phyloP scores from a whole-genome alignment of 2,329 filamentous ascomycete genomes.

The Fusarium nelsonii region DNA sequence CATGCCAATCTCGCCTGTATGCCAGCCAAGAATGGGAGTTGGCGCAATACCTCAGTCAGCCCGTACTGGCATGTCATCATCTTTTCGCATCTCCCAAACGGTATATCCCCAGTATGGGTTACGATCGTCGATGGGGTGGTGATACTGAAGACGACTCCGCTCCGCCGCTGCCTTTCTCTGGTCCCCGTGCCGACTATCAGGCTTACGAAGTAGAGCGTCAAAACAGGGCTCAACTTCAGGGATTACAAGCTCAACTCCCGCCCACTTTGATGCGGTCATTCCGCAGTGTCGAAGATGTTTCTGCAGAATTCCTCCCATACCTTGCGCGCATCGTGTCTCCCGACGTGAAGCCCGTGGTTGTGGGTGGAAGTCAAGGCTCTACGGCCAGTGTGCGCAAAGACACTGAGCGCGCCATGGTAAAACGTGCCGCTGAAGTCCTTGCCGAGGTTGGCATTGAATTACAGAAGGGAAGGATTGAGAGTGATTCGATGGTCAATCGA shows the following conservation, averaged over 20 bases:
- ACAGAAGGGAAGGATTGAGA: conserved; percentile 83
- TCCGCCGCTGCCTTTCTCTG: conserved; percentile 79
- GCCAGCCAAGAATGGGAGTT: conserved; percentile 94
- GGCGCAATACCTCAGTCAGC: conserved; percentile 85
- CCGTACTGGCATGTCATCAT: conserved; percentile 89
- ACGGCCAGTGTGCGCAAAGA: conserved; percentile 91
- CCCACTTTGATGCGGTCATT: conserved; percentile 81
- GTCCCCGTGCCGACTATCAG: conserved; percentile 82
- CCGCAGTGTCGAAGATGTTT: conserved; percentile 80
- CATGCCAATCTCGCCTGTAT: conserved; percentile 81
- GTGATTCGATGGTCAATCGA: conserved; percentile 68
- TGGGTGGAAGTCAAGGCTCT: conserved; percentile 74
- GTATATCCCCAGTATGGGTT: conserved; percentile 56
- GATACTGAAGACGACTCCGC: conserved; percentile 61
- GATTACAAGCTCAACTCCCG: conserved; percentile 78
- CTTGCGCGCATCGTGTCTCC: conserved; percentile 86
- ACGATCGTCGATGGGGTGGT: conserved; percentile 60
- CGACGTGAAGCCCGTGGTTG: conserved; percentile 89
- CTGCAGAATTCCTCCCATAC: conserved; percentile 87
- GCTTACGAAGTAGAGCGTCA: conserved; percentile 85
- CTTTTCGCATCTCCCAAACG: conserved; percentile 83
- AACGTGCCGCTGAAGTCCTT: conserved; percentile 83
- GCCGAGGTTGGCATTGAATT: conserved; percentile 84
- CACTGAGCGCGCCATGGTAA: conserved; percentile 83
- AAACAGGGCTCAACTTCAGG: conserved; percentile 79